Evolutionary conservation across 1,284 basidiomycete species (phyloP), one percentile per base, ranked within the genome.

Genomic region (Peniophora sp.): DNA sequence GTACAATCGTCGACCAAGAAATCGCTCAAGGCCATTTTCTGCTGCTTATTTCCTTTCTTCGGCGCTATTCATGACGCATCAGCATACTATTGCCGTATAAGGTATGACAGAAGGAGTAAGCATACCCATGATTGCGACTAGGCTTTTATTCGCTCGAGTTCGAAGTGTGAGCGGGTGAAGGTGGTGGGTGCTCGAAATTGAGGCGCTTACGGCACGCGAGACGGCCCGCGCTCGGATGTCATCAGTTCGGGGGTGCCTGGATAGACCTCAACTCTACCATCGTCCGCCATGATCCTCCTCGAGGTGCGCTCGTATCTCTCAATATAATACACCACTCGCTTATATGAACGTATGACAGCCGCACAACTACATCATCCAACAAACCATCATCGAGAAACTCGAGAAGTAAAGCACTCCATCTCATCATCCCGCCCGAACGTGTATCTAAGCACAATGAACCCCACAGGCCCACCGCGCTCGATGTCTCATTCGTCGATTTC

Each of bases 401-500:
- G 71, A 73, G 59, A 95, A 91, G 95, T 96, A 66, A n/a, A n/a
- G n/a, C 65, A 78, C 69, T 24, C 47, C 20, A n/a, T 41, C 36
- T 53, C 27, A 18, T 52, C 24, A 53, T 46, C 53, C 51, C n/a
- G 37, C 37, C 15, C 37, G 6, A 8, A 5, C 6, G n/a, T 41
- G 27, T 6, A 6, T 6, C 27, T 32, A 32, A 32, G 6, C 12
- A 32, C 27, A 32, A 32, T 5, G 6, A 12, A 32, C 45, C 43
- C 36, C 50, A 39, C 67, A 97, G 93, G 64, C 92, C 95, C 14
- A 81, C 86, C 3, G 84, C 90, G 18, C 78, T 97, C 54, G 97
- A 99, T 70, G 88, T 98, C 54, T 84, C 91, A 54, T 98, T 99
- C 60, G 95, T 97, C 51, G 96, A 99, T 71, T 99, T 94, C 63